Percentiles rank a stretch among this genome's conserved stretches.
Conservation (phyloP, 2,329 filamentous ascomycete species). For the Aspergillus pseudoterreus region DNA sequence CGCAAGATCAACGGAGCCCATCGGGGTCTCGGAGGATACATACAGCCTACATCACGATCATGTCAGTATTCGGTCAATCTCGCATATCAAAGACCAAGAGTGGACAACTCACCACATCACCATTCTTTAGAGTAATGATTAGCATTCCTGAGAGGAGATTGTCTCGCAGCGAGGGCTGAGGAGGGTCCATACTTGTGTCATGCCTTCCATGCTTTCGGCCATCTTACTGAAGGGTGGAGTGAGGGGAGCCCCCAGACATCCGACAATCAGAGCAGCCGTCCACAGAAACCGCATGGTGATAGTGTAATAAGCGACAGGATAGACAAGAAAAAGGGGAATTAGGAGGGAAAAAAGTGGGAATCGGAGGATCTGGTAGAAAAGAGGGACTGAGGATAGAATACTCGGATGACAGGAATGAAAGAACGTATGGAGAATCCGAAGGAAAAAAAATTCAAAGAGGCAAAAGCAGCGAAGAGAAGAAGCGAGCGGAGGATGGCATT, state of each 20-base stretch:
- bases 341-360: not conserved
- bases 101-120: slow-evolving; percentile 11
- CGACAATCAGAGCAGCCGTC: slow-evolving; percentile 5
- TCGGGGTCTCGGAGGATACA: not conserved
- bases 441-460: not conserved
- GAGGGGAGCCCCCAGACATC: slow-evolving; percentile 5
- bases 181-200: slow-evolving; percentile 4
- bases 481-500: not conserved
- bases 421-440: not conserved
- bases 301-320: not conserved
- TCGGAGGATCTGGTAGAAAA: not conserved
- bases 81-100: not conserved
- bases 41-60: not conserved
- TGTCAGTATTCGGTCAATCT: not conserved
- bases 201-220: not conserved
- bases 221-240: not conserved
- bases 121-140: slow-evolving; percentile 8
- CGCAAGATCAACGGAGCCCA: not conserved
- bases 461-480: not conserved
- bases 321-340: not conserved
- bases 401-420: not conserved
- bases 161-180: not conserved
- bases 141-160: not conserved
- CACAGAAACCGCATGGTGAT: slow-evolving; percentile 8
- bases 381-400: not conserved